A percentile compares a stretch with the other conserved stretches of the same genome.
These are phyloP conservation scores for Fonsecaea pedrosoi DNA, from an alignment of 2,329 filamentous ascomycete genomes.

Conservation along the genomic window DNA sequence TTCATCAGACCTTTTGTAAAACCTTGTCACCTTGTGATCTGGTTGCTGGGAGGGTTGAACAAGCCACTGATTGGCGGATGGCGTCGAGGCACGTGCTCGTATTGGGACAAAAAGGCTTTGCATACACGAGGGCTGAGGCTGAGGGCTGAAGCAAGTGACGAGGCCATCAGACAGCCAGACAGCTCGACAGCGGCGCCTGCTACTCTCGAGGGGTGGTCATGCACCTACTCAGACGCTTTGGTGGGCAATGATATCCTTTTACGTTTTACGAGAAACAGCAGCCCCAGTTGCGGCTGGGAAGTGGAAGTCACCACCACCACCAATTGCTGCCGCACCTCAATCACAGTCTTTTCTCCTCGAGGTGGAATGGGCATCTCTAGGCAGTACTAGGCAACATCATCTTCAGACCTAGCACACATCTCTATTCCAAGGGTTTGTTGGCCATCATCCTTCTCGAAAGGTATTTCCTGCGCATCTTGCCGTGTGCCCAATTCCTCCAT, in stretches of 20 bases:
- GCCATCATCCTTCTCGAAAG: background rate
- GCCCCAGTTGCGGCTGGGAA: background rate
- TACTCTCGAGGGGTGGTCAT: background rate
- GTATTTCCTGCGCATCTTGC: background rate
- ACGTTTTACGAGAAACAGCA: background rate
- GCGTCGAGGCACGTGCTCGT: background rate
- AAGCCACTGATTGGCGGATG: conserved; percentile 1
- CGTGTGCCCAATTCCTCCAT: background rate
- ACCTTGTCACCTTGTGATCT: background rate
- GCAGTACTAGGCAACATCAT: background rate
- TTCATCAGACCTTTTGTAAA: background rate
- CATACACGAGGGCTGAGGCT: background rate
- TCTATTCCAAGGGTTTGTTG: background rate
- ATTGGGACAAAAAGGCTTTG: background rate
- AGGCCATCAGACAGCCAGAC: background rate
- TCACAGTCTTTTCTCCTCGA: background rate
- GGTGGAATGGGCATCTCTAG: background rate
- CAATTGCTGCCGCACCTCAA: background rate
- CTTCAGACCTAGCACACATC: conserved; percentile 5
- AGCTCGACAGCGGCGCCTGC: too few relatives aligned
- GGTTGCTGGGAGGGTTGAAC: background rate
- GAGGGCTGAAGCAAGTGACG: background rate
- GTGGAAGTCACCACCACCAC: background rate
- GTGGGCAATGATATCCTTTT: background rate
- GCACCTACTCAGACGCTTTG: background rate